These are phyloP conservation scores for Euphorbia peplus DNA, from an alignment of 345 rosid species.

Conservation along the genomic window DNA sequence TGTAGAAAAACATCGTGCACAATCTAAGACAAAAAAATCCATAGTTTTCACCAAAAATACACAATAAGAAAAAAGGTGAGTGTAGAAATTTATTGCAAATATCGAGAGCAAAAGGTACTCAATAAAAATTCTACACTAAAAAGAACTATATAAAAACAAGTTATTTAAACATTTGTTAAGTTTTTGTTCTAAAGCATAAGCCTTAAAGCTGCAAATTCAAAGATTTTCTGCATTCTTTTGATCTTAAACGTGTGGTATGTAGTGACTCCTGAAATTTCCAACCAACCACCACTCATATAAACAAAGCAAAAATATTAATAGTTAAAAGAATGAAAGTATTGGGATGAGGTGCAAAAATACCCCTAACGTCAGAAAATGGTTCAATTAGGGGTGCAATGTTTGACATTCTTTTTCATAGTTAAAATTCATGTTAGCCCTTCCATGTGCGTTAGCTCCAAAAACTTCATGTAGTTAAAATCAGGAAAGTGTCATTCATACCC, in stretches of 20 bases:
- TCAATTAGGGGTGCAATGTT: no score
- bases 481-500: no score
- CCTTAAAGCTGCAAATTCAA: not conserved
- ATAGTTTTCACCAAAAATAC: not conserved
- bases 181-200: not conserved
- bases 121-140: not conserved
- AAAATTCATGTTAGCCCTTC: no score
- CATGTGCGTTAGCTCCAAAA: no score
- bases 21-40: not conserved
- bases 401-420: no score
- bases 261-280: not conserved
- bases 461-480: no score
- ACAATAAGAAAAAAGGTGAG: not conserved
- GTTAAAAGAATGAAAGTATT: not conserved
- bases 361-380: no score
- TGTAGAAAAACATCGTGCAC: not conserved
- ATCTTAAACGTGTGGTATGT: not conserved
- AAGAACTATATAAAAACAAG: no score
- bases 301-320: not conserved
- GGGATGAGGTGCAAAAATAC: no score
- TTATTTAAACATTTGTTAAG: not conserved
- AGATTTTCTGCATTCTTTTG: no score
- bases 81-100: not conserved
- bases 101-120: not conserved
- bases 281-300: not conserved